A percentile compares a stretch with the other conserved stretches of the same genome.
These are phyloP conservation scores for Nasturtium officinale DNA, from an alignment of 345 rosid genomes.

Conservation along the genomic window DNA sequence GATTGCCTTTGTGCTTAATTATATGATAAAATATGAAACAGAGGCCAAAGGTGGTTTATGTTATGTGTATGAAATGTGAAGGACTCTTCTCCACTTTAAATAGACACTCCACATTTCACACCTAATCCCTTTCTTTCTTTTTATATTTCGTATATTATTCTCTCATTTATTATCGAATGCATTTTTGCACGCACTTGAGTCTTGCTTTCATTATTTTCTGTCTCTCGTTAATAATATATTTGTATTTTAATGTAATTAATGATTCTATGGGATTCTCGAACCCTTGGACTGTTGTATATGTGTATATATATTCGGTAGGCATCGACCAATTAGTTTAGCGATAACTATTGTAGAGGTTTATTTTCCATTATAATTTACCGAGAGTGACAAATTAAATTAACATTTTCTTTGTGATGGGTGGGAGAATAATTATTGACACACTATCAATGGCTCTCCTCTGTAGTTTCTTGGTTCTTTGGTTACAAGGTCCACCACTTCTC, in stretches of 20 bases:
- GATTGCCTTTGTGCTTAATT: slow-evolving; percentile 5
- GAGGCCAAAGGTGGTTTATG: slow-evolving; percentile 17
- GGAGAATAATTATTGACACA: slow-evolving; percentile 40
- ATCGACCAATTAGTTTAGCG: slow-evolving; percentile 1
- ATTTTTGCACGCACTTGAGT: slow-evolving; percentile 10
- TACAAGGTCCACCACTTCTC: slow-evolving; percentile 37
- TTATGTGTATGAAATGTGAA: slow-evolving; percentile 12
- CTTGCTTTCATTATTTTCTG: slow-evolving; percentile 10
- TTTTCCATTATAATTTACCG: slow-evolving; percentile 9
- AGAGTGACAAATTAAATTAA: slow-evolving; percentile 17
- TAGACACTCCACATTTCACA: slow-evolving; percentile 33
- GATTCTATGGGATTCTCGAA: background rate
- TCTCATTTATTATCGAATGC: background rate
- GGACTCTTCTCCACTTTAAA: slow-evolving; percentile 38
- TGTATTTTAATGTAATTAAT: background rate
- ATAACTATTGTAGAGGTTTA: background rate
- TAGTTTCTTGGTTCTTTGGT: slow-evolving; percentile 32
- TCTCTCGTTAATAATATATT: background rate
- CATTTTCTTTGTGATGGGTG: slow-evolving; percentile 31
- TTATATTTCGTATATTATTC: background rate
- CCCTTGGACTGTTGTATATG: background rate
- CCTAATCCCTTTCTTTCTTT: slow-evolving; percentile 14
- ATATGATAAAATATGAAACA: slow-evolving; percentile 8
- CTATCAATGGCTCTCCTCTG: slow-evolving; percentile 33
- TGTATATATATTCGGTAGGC: background rate